A percentile compares a stretch with the other conserved stretches of the same genome.
Conservation (phyloP, 1,139 yeast species). For the Pneumocystis sp. region DNA sequence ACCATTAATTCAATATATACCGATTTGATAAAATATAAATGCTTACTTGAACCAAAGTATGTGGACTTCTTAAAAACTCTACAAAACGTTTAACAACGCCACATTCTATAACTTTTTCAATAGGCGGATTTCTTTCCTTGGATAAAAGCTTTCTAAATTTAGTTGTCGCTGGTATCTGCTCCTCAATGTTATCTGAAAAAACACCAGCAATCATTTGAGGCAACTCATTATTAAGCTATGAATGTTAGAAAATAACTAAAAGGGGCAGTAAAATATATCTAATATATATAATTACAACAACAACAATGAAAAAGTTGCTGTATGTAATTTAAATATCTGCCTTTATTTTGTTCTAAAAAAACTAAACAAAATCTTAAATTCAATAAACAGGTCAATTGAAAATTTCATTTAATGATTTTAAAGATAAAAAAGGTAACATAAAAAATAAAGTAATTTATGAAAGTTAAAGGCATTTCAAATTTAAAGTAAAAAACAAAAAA, state of each 20-base stretch:
- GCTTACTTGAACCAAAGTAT: constrained; percentile 56
- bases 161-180: constrained; percentile 76
- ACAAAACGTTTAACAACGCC: constrained; percentile 91
- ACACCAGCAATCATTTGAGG: constrained; percentile 79
- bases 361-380: no score
- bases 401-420: no score
- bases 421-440: neutral
- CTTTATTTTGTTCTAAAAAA: no score
- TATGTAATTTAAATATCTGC: no score
- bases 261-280: neutral
- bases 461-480: neutral
- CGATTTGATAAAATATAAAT: neutral
- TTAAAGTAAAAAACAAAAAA: neutral
- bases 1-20: neutral
- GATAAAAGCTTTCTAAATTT: constrained; percentile 87
- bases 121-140: constrained; percentile 95
- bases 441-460: neutral
- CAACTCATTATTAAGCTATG: constrained; percentile 42
- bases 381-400: no score
- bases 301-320: no score
- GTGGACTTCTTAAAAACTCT: constrained; percentile 61
- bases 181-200: constrained; percentile 60
- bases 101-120: constrained; percentile 76
- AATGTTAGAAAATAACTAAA: neutral
- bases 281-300: neutral